These are phyloP conservation scores for Discostella pseudostelligera DNA, from an alignment of 108 stramenopile species.

Conservation along the genomic window DNA sequence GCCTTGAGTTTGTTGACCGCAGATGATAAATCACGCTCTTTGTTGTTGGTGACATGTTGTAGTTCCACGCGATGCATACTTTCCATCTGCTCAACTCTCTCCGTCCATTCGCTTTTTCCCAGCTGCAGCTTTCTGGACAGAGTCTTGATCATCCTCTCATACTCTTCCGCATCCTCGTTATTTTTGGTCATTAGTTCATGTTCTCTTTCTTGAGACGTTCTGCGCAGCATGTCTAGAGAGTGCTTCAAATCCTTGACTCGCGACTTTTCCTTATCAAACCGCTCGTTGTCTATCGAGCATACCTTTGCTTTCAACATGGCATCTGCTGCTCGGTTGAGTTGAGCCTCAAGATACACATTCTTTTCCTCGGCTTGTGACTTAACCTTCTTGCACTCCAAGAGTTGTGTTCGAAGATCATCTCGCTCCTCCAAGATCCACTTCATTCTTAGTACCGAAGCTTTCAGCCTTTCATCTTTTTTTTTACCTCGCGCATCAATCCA, in stretches of 20 bases:
- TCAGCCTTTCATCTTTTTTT: constrained; percentile 24
- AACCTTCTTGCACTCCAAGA: constrained; percentile 11
- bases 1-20: constrained; percentile 14
- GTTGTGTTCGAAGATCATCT: constrained; percentile 17
- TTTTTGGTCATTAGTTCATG: constrained; percentile 8
- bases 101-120: constrained; percentile 10
- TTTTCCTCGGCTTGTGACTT: constrained; percentile 18
- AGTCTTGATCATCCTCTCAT: constrained; percentile 14
- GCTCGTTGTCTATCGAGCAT: constrained; percentile 7
- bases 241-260: constrained; percentile 12
- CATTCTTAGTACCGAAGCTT: constrained; percentile 12
- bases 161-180: constrained; percentile 11
- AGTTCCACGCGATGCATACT: constrained; percentile 19
- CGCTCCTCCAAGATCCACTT: constrained; percentile 24
- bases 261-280: constrained; percentile 18
- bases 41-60: constrained; percentile 11
- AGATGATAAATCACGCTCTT: constrained; percentile 7
- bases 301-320: constrained; percentile 12
- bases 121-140: constrained; percentile 21
- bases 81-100: constrained; percentile 6
- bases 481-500: constrained; percentile 9
- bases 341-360: constrained; percentile 19
- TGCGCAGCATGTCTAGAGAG: constrained; percentile 19
- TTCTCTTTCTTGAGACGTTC: constrained; percentile 21
- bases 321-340: constrained; percentile 21